A percentile compares a stretch with the other conserved stretches of the same genome.
phyloP scores from a whole-genome alignment of 306 rosid species.

The Corylus americana region DNA sequence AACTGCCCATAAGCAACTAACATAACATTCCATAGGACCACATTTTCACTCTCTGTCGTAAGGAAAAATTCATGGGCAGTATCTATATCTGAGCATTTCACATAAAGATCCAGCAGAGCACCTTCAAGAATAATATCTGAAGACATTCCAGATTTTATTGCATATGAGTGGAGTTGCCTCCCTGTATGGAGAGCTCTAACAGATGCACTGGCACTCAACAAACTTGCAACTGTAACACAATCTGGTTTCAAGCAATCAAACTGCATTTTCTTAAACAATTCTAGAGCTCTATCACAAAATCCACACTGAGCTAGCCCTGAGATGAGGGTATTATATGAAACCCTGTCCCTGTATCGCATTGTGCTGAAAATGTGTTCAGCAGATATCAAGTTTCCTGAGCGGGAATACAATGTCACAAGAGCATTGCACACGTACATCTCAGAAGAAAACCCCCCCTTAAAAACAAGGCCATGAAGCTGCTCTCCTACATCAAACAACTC shows the following conservation, averaged over 20 bases:
- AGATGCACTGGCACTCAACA: slow-evolving; percentile 77
- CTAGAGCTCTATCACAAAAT: slow-evolving; percentile 54
- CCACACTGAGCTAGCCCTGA: slow-evolving; percentile 84
- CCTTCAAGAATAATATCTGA: slow-evolving; percentile 82
- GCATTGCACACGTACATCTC: slow-evolving; percentile 90
- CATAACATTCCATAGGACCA: slow-evolving; percentile 88
- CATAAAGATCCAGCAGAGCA: slow-evolving; percentile 86
- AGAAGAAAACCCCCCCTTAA: slow-evolving; percentile 68
- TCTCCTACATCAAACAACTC: slow-evolving; percentile 50
- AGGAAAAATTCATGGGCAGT: slow-evolving; percentile 72
- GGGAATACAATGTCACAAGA: slow-evolving; percentile 70
- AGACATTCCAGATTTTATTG: slow-evolving; percentile 76
- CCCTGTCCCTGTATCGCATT: slow-evolving; percentile 64
- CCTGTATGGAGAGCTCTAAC: slow-evolving; percentile 58
- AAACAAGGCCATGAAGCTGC: slow-evolving; percentile 76
- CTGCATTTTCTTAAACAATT: slow-evolving; percentile 67
- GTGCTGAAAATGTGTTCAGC: slow-evolving; percentile 62
- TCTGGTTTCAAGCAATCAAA: slow-evolving; percentile 70
- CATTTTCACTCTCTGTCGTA: slow-evolving; percentile 67
- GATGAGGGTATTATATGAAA: slow-evolving; percentile 84
- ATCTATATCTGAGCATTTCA: slow-evolving; percentile 70
- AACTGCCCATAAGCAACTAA: slow-evolving; percentile 78
- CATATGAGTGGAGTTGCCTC: slow-evolving; percentile 73
- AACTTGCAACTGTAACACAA: slow-evolving; percentile 77
- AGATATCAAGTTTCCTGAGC: slow-evolving; percentile 53